Percentiles rank a stretch among this genome's conserved stretches.
Conservation (phyloP, 2,329 filamentous ascomycete species). For the Curvularia sp. region DNA sequence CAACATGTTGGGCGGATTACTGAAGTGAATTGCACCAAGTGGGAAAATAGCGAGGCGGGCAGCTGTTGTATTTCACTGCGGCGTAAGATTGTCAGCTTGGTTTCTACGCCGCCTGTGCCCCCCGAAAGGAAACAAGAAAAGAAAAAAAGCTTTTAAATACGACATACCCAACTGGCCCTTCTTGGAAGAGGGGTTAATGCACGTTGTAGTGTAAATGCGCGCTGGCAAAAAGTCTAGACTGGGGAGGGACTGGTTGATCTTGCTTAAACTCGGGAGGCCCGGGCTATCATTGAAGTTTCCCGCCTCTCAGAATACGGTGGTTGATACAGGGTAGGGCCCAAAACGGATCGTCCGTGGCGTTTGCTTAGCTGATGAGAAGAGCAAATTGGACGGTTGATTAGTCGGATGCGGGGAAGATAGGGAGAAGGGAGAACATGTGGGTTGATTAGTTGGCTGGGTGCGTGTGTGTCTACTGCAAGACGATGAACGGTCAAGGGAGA, state of each 20-base stretch:
- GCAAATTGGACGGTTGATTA: not conserved
- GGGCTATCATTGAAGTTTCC: not conserved
- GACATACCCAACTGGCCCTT: not conserved
- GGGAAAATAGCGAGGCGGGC: no score
- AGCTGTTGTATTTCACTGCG: not conserved
- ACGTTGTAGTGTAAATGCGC: not conserved
- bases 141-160: not conserved
- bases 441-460: not conserved
- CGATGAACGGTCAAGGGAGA: not conserved
- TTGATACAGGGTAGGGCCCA: not conserved
- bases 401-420: not conserved
- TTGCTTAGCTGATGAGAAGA: not conserved
- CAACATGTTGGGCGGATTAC: constrained; percentile 1
- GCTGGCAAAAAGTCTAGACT: not conserved
- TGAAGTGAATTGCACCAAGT: not conserved
- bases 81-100: not conserved
- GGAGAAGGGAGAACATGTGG: no score
- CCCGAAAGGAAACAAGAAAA: not conserved
- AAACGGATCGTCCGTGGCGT: not conserved
- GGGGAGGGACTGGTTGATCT: not conserved
- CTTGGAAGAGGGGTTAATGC: not conserved
- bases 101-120: not conserved
- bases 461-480: not conserved
- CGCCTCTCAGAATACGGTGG: not conserved
- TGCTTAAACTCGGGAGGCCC: not conserved